phyloP scores from a whole-genome alignment of 331 rosid species.

The Spiraea crenata region DNA sequence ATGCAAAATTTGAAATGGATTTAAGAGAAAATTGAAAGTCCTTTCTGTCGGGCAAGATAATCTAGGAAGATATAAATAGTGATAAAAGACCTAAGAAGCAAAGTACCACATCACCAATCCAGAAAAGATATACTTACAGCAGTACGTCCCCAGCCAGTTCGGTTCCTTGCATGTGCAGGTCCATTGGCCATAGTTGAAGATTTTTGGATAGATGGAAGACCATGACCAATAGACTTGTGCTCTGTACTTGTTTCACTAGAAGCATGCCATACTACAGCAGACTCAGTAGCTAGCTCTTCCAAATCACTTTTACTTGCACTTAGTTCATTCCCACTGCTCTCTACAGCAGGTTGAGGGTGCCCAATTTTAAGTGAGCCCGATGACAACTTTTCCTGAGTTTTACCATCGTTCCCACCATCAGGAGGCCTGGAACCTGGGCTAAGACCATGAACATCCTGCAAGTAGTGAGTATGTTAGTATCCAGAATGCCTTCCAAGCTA shows the following conservation, averaged over 20 bases:
- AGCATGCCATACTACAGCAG: constrained; percentile 29
- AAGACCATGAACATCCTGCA: constrained; percentile 57
- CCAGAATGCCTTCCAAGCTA: background rate
- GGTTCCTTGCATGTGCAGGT: constrained; percentile 37
- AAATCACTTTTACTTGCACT: constrained; percentile 31
- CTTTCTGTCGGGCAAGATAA: background rate
- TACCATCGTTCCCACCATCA: constrained; percentile 32
- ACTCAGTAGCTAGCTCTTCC: constrained; percentile 34
- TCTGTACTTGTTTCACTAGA: constrained; percentile 31
- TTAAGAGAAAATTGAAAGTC: constrained; percentile 3
- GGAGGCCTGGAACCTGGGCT: constrained; percentile 44
- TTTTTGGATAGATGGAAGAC: constrained; percentile 43
- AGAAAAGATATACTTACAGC: constrained; percentile 59
- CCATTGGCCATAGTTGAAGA: constrained; percentile 51
- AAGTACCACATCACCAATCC: constrained; percentile 8
- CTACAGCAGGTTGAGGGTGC: constrained; percentile 34
- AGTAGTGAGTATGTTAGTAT: background rate
- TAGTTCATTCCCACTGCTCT: constrained; percentile 25
- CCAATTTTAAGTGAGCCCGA: constrained; percentile 35
- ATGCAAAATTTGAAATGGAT: background rate
- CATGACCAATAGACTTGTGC: constrained; percentile 27
- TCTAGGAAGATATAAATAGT: constrained; percentile 12
- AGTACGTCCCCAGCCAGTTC: constrained; percentile 59
- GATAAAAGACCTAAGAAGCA: constrained; percentile 21
- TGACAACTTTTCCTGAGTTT: constrained; percentile 31